Evolutionary conservation across 495 filamentous ascomycete species (phyloP), one percentile per base, ranked within the genome.

Genomic region (Hypoxylon crocopeplum): DNA sequence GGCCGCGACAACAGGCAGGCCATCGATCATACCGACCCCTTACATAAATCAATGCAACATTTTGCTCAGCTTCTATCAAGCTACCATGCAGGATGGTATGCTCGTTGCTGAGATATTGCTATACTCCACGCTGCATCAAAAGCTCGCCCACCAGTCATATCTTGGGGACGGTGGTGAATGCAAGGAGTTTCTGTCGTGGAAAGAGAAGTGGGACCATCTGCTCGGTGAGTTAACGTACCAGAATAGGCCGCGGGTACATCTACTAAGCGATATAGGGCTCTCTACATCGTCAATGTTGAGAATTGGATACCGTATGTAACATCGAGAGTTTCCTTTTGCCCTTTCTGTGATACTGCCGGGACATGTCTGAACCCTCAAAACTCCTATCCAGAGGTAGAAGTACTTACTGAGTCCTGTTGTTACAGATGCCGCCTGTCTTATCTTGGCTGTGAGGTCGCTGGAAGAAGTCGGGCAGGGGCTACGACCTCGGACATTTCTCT

Each of bases 61-160:
- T 22, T 22, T 69, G 13, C 67, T 67, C 13, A 69, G 64, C 44
- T 69, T 69, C 50, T 69, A 69, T 46, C 59, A 64, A 29, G 67
- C 67, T 15, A 69, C 67, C 1, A 67, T 69, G 64, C 67, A 69
- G 22, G 67, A 69, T 30, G 67, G 67, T 25, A 69, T 69, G 67
- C 64, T 69, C 3, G 67, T 69, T 5, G 67, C 67, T 16, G 67
- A 69, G 41, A 69, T 69, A 40, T 55, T 62, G 11, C 39, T 69
- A 2, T 69, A 64, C 30, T 69, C 67, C 7, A 50, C 54, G 7
- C 42, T 69, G 3, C 67, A 69, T 36, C 56, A 67, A 16, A 69
- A 69, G 40, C 39, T 69, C 8, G 41, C 61, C 7, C 56, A 67
- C 17, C 63, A 69, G 38, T 64, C 59, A 2, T 67, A 64, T 33